Conservation (phyloP, 805 yeast genomes). For the Ogataea corticis region DNA sequence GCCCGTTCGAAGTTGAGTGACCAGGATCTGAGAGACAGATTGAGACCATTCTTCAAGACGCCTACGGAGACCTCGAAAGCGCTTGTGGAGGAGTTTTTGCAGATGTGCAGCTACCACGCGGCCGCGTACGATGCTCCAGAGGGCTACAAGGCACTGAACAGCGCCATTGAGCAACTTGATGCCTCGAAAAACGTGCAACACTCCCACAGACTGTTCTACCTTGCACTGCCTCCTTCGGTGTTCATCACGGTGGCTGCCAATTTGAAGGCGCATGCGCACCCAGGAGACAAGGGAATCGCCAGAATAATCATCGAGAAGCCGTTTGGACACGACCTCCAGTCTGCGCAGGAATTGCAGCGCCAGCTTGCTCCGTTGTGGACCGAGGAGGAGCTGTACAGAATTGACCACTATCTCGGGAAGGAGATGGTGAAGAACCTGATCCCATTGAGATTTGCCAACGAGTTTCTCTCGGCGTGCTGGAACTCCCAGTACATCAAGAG, state of each 20-base stretch:
- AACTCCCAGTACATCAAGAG: conserved; percentile 73
- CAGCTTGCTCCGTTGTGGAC: conserved; percentile 81
- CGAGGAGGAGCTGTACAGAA: conserved; percentile 91
- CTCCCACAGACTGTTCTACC: conserved; percentile 83
- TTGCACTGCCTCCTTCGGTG: conserved; percentile 94
- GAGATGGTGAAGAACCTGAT: conserved; percentile 95
- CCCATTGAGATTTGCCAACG: conserved; percentile 88
- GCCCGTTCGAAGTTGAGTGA: conserved; percentile 78
- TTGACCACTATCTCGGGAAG: conserved; percentile 96
- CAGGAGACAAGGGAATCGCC: conserved; percentile 61
- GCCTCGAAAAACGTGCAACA: conserved; percentile 40
- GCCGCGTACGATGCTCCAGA: conserved; percentile 82
- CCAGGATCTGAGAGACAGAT: conserved; percentile 67
- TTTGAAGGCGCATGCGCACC: conserved; percentile 68
- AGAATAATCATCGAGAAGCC: conserved; percentile 95
- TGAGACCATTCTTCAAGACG: conserved; percentile 58
- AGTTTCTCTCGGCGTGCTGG: conserved; percentile 87
- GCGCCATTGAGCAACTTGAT: conserved; percentile 62
- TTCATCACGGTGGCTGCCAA: conserved; percentile 77
- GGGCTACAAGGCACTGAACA: conserved; percentile 63
- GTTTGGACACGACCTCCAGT: conserved; percentile 86
- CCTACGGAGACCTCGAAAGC: conserved; percentile 32
- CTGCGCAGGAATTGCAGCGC: conserved; percentile 74
- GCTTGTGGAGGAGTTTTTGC: conserved; percentile 63
- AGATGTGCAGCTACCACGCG: conserved; percentile 62